These are phyloP conservation scores for Calonectria ilicicola DNA, from an alignment of 2,329 filamentous ascomycete genomes.

Conservation along the genomic window DNA sequence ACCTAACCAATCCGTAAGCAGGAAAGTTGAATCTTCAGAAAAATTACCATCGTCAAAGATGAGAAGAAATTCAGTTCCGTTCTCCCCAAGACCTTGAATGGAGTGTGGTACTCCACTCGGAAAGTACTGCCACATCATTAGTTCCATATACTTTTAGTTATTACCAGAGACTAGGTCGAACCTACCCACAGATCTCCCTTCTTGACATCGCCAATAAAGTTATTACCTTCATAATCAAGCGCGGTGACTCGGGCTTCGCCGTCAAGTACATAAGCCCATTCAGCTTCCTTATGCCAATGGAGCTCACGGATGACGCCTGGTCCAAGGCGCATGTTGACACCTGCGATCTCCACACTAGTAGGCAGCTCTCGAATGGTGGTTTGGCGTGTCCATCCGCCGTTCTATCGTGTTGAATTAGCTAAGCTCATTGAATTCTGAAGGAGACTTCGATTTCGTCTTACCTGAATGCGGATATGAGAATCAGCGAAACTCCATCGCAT, in stretches of 20 bases:
- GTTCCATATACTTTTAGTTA: not conserved
- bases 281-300: slow-evolving; percentile 85
- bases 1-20: slow-evolving; percentile 80
- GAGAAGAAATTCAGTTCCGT: slow-evolving; percentile 65
- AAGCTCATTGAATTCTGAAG: no score
- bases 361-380: slow-evolving; percentile 75
- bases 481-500: slow-evolving; percentile 80
- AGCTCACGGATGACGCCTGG: slow-evolving; percentile 80
- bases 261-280: slow-evolving; percentile 81
- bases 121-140: slow-evolving; percentile 65
- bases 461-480: slow-evolving; percentile 73
- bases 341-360: slow-evolving; percentile 76
- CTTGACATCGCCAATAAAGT: slow-evolving; percentile 80
- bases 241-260: slow-evolving; percentile 79
- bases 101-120: slow-evolving; percentile 82
- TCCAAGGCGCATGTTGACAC: slow-evolving; percentile 83
- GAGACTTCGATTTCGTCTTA: slow-evolving; percentile 33
- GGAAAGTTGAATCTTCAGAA: slow-evolving; percentile 75
- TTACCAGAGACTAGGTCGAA: accelerated
- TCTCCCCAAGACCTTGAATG: slow-evolving; percentile 76
- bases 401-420: slow-evolving; percentile 52
- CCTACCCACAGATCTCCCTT: slow-evolving; percentile 75
- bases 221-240: slow-evolving; percentile 80
- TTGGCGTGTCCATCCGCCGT: slow-evolving; percentile 82
- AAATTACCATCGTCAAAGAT: slow-evolving; percentile 64